A percentile compares a stretch with the other conserved stretches of the same genome.
phyloP scores from a whole-genome alignment of 208 protist species.

The Wallacemonas rigidus region DNA sequence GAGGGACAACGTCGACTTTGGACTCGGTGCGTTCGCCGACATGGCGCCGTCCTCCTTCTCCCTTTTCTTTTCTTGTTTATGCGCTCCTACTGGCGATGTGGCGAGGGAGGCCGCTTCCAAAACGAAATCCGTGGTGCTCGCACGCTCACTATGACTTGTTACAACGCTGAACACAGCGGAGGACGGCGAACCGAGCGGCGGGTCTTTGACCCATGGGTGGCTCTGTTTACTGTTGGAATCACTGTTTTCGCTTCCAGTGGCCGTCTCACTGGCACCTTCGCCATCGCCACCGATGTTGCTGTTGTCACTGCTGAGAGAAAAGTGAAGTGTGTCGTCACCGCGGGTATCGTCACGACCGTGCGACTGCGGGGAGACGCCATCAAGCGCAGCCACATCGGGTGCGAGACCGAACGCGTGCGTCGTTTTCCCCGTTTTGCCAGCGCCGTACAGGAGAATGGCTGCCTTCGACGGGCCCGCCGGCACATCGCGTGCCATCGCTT shows the following conservation, averaged over 20 bases:
- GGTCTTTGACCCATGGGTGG: too few species aligned
- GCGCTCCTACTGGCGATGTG: background rate
- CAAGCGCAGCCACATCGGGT: background rate
- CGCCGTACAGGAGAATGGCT: conserved; percentile 62
- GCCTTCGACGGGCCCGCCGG: background rate
- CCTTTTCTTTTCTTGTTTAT: background rate
- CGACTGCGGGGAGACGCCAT: background rate
- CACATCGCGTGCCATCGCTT: too few species aligned
- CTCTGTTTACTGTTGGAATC: too few species aligned
- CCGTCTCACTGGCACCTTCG: background rate
- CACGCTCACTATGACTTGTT: background rate
- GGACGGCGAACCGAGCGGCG: background rate
- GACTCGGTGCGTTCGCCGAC: background rate
- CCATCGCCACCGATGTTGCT: background rate
- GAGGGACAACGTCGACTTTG: background rate
- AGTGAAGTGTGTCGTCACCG: background rate
- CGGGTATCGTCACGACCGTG: background rate
- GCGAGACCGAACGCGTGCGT: conserved; percentile 52
- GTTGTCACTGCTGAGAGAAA: background rate
- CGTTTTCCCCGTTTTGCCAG: conserved; percentile 71
- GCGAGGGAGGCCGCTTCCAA: background rate
- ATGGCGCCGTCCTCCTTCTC: background rate
- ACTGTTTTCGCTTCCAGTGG: background rate
- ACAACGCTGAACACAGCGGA: background rate
- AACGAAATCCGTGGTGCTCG: conserved; percentile 5